Conservation (phyloP, 495 filamentous ascomycete genomes). For the Xylaria cubensis region DNA sequence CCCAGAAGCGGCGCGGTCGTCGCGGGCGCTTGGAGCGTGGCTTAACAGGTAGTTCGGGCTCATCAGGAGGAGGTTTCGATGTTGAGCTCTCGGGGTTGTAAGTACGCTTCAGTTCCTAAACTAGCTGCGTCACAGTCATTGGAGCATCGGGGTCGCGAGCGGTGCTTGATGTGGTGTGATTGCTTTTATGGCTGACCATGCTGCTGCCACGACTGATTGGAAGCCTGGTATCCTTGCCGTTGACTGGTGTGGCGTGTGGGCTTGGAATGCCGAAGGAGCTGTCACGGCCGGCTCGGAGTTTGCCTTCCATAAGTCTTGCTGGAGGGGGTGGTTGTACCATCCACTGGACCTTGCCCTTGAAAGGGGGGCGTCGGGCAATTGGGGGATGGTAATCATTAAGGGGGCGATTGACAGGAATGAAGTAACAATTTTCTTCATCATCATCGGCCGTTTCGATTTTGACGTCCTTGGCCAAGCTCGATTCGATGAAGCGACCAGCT, state of each 20-base stretch:
- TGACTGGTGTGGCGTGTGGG: constrained; percentile 40
- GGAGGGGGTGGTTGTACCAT: constrained; percentile 89
- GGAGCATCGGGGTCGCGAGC: background rate
- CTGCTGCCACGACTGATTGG: constrained; percentile 15
- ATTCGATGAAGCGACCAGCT: constrained; percentile 54
- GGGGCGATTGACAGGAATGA: constrained; percentile 72
- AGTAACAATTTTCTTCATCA: constrained; percentile 62
- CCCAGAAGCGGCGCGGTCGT: background rate
- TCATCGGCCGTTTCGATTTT: constrained; percentile 41
- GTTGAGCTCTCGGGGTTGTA: background rate
- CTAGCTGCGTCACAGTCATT: background rate
- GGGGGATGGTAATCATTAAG: constrained; percentile 89
- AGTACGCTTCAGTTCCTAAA: background rate
- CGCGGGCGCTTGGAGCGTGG: background rate
- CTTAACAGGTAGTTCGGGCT: background rate
- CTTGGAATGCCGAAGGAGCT: constrained; percentile 43
- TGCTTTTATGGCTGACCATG: constrained; percentile 1
- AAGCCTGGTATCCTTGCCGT: background rate
- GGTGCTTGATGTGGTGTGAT: background rate
- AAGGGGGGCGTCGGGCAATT: constrained; percentile 75
- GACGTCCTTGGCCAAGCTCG: constrained; percentile 47
- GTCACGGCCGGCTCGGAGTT: constrained; percentile 62
- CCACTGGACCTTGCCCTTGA: constrained; percentile 76
- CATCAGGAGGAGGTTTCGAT: background rate
- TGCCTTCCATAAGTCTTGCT: constrained; percentile 86